phyloP scores from a whole-genome alignment of 805 yeast genomes.

The Wickerhamiella shivajii region DNA sequence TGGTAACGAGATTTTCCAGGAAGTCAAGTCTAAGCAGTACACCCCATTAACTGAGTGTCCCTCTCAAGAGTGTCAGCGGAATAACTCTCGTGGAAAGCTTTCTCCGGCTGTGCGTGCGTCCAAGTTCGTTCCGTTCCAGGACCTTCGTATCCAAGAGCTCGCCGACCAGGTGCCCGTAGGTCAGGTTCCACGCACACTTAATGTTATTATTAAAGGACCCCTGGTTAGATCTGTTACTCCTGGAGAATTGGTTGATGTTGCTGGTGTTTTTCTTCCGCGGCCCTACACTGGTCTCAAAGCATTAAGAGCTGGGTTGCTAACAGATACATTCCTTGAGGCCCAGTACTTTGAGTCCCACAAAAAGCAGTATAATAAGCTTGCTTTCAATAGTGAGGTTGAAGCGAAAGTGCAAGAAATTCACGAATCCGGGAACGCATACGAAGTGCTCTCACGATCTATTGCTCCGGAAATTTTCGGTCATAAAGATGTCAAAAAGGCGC shows the following conservation, averaged over 20 bases:
- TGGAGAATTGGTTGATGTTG: slow-evolving; percentile 86
- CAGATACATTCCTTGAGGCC: slow-evolving; percentile 87
- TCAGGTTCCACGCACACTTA: slow-evolving; percentile 81
- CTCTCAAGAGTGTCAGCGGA: slow-evolving; percentile 60
- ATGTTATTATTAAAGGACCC: slow-evolving; percentile 83
- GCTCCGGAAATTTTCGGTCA: slow-evolving; percentile 98
- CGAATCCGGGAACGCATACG: slow-evolving; percentile 56
- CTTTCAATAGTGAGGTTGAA: slow-evolving; percentile 41
- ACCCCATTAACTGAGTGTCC: slow-evolving; percentile 83
- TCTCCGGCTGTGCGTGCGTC: slow-evolving; percentile 92
- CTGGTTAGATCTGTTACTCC: slow-evolving; percentile 78
- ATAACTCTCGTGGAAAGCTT: slow-evolving; percentile 74
- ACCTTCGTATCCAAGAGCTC: slow-evolving; percentile 84
- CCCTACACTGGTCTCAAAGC: slow-evolving; percentile 96
- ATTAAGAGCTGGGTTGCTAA: slow-evolving; percentile 76
- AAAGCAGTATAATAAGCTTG: slow-evolving; percentile 60
- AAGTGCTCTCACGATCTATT: slow-evolving; percentile 67
- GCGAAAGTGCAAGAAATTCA: slow-evolving; percentile 41
- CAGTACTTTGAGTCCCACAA: slow-evolving; percentile 80
- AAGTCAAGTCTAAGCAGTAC: slow-evolving; percentile 69
- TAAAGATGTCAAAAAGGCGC: slow-evolving; percentile 80
- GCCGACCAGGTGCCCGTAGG: slow-evolving; percentile 97
- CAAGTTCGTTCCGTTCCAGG: slow-evolving; percentile 89
- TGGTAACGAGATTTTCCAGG: slow-evolving; percentile 94
- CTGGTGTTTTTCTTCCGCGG: slow-evolving; percentile 84